phyloP scores from a whole-genome alignment of 129 eudicot species.

The Saposhnikovia divaricata region DNA sequence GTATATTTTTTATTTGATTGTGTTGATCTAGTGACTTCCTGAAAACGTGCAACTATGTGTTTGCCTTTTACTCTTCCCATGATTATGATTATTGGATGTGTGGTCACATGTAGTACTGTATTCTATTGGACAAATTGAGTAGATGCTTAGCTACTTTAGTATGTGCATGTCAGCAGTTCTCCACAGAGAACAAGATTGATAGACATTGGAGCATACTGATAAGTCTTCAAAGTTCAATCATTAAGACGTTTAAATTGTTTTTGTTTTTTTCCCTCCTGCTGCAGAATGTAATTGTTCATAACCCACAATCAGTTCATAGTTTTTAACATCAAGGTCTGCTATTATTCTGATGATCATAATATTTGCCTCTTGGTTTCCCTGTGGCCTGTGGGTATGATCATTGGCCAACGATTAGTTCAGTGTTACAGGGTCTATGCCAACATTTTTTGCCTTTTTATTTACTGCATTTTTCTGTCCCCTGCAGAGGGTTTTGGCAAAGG shows the following conservation, averaged over 20 bases:
- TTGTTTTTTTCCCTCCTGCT: too few relatives aligned
- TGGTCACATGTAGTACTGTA: not conserved
- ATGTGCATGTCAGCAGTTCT: not conserved
- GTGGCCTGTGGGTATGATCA: not conserved
- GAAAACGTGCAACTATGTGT: not conserved
- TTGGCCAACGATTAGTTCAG: not conserved
- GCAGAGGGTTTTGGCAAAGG: slow-evolving; percentile 71
- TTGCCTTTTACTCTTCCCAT: not conserved
- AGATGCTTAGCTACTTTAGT: not conserved
- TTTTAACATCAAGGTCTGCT: not conserved
- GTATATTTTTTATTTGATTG: too few relatives aligned
- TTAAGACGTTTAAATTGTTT: not conserved
- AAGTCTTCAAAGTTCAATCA: not conserved
- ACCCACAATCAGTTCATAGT: not conserved
- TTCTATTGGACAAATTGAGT: not conserved
- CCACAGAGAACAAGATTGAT: not conserved
- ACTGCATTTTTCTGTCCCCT: not conserved
- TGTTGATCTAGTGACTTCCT: not conserved
- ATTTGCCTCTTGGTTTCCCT: not conserved
- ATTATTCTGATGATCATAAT: not conserved
- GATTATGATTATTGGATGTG: not conserved
- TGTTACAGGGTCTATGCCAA: not conserved
- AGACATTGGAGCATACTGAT: not conserved
- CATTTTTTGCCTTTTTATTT: not conserved
- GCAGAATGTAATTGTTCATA: not conserved